Conservation (phyloP, 2,329 filamentous ascomycete species). For the Trichophaea hybrida region DNA sequence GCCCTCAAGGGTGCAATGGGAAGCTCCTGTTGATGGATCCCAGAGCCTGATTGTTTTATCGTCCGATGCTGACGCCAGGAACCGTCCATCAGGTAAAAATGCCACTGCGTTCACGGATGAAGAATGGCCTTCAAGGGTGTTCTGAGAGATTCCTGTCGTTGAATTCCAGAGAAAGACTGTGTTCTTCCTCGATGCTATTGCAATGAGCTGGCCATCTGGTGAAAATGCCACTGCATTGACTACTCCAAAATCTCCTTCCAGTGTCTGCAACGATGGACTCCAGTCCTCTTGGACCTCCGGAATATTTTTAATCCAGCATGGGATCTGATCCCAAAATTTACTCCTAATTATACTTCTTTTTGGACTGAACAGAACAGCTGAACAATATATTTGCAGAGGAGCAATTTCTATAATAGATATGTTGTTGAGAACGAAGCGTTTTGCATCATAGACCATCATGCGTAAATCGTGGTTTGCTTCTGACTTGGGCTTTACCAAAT, state of each 20-base stretch:
- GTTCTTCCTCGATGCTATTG: neutral
- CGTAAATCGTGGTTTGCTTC: too few relatives aligned
- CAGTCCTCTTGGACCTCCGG: neutral
- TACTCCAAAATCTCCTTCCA: slow-evolving; percentile 48
- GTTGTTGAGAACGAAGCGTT: too few relatives aligned
- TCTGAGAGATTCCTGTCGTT: neutral
- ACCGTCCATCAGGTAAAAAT: neutral
- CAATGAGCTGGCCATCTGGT: slow-evolving; percentile 49
- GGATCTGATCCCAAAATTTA: neutral
- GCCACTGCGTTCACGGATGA: neutral
- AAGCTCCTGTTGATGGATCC: too few relatives aligned
- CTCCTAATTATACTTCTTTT: too few relatives aligned
- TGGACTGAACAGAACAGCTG: too few relatives aligned
- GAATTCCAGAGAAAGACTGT: neutral
- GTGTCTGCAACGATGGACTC: slow-evolving; percentile 52
- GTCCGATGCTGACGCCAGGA: slow-evolving; percentile 61
- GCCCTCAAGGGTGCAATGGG: too few relatives aligned
- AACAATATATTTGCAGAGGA: too few relatives aligned
- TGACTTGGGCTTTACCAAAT: neutral
- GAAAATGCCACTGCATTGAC: slow-evolving; percentile 88
- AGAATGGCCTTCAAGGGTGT: neutral
- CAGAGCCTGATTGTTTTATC: too few relatives aligned
- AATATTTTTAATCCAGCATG: neutral
- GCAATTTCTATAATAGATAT: too few relatives aligned
- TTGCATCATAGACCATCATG: too few relatives aligned